phyloP scores from a whole-genome alignment of 1,139 yeast species.

The Taphrina flavorubra region DNA sequence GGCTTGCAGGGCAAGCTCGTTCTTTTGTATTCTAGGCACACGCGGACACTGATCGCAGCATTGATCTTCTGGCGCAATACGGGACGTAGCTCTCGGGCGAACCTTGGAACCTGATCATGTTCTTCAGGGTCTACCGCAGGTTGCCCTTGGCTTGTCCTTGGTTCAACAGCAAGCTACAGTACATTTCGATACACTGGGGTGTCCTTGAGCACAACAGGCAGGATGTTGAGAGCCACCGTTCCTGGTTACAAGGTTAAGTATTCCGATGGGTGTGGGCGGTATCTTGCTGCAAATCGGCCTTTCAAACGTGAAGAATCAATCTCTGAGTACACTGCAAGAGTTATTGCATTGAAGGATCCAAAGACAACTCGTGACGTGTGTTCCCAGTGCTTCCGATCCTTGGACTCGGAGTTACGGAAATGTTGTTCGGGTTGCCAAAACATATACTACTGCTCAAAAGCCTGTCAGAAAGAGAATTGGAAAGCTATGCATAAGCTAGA shows the following conservation, averaged over 20 bases:
- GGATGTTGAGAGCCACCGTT: too few species aligned
- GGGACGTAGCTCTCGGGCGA: too few species aligned
- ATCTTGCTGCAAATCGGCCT: slow-evolving; percentile 1
- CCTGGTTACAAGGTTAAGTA: neutral
- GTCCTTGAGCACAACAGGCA: too few species aligned
- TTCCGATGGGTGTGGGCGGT: neutral
- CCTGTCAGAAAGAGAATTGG: slow-evolving; percentile 43
- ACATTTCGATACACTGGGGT: too few species aligned
- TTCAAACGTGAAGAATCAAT: slow-evolving; percentile 12
- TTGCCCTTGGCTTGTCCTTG: too few species aligned
- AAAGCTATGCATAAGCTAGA: slow-evolving; percentile 41
- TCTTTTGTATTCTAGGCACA: too few species aligned
- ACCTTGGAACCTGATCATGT: too few species aligned
- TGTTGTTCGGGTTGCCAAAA: slow-evolving; percentile 13
- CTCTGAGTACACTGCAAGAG: neutral
- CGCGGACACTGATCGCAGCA: too few species aligned
- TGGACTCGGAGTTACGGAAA: neutral
- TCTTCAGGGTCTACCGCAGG: too few species aligned
- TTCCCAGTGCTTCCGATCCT: slow-evolving; percentile 4
- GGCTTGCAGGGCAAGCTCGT: too few species aligned
- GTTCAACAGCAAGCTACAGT: too few species aligned
- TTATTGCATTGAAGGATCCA: neutral
- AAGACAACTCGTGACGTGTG: neutral
- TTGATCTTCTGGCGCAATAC: too few species aligned
- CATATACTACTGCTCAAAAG: slow-evolving; percentile 21